phyloP scores from a whole-genome alignment of 2,329 filamentous ascomycete species.

The Sporothrix mexicana region DNA sequence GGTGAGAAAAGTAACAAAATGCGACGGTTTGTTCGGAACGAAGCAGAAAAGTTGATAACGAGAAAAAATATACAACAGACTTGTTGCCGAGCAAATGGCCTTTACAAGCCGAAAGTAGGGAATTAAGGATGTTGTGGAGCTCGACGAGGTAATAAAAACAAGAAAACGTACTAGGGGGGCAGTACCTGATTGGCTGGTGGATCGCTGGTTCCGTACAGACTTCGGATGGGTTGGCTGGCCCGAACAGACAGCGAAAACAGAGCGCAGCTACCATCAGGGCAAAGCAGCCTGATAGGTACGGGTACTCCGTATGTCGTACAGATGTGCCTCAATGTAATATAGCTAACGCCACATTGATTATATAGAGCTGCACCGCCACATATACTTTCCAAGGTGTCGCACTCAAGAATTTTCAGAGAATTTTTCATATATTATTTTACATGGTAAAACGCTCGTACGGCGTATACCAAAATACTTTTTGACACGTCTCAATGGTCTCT shows the following conservation, averaged over 20 bases:
- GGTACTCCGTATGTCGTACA: not conserved
- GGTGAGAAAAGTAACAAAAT: not conserved
- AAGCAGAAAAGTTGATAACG: slow-evolving; percentile 28
- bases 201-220: slow-evolving; percentile 11
- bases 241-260: slow-evolving; percentile 16
- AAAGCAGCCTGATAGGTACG: not conserved
- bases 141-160: slow-evolving; percentile 26
- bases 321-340: not conserved
- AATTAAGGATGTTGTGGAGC: slow-evolving; percentile 26
- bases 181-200: slow-evolving; percentile 26
- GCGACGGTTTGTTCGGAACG: slow-evolving; percentile 20
- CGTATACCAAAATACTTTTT: too few relatives aligned
- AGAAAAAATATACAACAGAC: slow-evolving; percentile 17
- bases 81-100: slow-evolving; percentile 26
- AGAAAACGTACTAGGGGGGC: slow-evolving; percentile 23
- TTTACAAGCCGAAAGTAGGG: slow-evolving; percentile 21
- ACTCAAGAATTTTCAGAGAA: not conserved
- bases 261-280: not conserved
- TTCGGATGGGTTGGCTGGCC: slow-evolving; percentile 24
- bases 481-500: not conserved
- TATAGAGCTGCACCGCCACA: slow-evolving; percentile 24
- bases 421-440: too few relatives aligned
- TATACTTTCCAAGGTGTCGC: not conserved
- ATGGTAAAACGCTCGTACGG: too few relatives aligned
- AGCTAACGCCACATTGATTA: slow-evolving; percentile 30